Evolutionary conservation across 2,329 filamentous ascomycete genomes (phyloP).

Genomic region (Cytospora paraplurivora): DNA sequence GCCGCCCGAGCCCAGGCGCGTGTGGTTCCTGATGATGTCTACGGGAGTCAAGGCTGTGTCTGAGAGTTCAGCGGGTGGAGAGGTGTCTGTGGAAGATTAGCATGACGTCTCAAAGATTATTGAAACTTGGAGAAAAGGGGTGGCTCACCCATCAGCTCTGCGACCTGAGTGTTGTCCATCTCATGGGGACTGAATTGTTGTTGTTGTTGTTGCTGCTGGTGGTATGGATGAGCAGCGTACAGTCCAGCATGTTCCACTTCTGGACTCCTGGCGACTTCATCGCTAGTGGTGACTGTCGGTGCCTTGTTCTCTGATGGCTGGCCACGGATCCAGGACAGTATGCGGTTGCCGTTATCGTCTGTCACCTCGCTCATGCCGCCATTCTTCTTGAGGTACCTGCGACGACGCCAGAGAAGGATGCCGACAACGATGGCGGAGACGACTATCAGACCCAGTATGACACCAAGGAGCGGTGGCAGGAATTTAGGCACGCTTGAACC

Average conservation of each 20-base stretch:
- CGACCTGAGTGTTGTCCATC: constrained; percentile 47
- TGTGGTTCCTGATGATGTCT: constrained; percentile 44
- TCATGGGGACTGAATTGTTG: constrained; percentile 37
- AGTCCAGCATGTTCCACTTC: constrained; percentile 37
- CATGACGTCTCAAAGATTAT: too few species aligned
- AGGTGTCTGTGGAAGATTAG: constrained; percentile 43
- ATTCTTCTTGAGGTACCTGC: constrained; percentile 45
- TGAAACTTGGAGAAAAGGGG: too few species aligned
- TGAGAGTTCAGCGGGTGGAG: constrained; percentile 48
- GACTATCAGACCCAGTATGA: constrained; percentile 60
- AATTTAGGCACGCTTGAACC: constrained; percentile 55
- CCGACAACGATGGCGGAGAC: constrained; percentile 54
- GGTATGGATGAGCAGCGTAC: constrained; percentile 11
- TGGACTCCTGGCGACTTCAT: constrained; percentile 44
- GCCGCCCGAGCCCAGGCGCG: constrained; percentile 34
- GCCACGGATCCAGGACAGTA: constrained; percentile 56
- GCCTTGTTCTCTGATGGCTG: constrained; percentile 47
- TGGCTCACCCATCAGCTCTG: constrained; percentile 51
- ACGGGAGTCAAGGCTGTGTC: constrained; percentile 45
- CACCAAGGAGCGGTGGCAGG: constrained; percentile 63
- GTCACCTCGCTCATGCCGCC: constrained; percentile 43
- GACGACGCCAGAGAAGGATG: constrained; percentile 55
- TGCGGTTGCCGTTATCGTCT: constrained; percentile 50
- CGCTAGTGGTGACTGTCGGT: constrained; percentile 48
- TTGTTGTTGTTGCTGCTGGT: constrained; percentile 14